Base-by-base conservation (phyloP, 495 filamentous ascomycete genomes). In the Penicillium lagena region DNA sequence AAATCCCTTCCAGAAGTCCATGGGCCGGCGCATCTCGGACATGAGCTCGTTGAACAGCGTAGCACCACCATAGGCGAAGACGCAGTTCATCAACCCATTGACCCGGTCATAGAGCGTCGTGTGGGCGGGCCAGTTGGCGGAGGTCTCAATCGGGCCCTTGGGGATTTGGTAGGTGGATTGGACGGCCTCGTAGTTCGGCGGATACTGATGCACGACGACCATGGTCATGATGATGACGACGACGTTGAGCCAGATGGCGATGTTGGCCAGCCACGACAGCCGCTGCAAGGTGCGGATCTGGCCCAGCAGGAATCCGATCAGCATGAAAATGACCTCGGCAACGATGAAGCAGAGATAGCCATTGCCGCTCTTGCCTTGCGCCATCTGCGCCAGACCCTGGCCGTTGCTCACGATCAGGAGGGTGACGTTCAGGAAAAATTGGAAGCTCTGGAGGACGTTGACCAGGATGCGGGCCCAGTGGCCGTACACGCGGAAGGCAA, bases 31-130 rank as follows among this genome's bases (percentile, higher is more conserved):
- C 77, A 82, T 84, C 62, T 86, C 82, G 11, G 79, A 70, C 54
- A 82, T 65, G 56, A 86, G 79, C 48, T 82, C 80, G 42, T 76
- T 70, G 62, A 82, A 86, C 17, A 83, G 52, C 44, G 75, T 67
- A 5, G 75, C 72, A 13, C 79, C 79, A 32, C 78, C 79, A 50
- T 79, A 83, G 1, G 77, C 72, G 49, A 74, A 79, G 9, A 83
- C 78, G 9, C 67, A 74, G 43, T 78, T 72, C 60, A 79, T 79
- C 39, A 81, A 62, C n/a, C 76, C 78, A 43, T 73, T 76, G 39
- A 81, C 46, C 22, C 67, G 64, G 14, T 62, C 72, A 10, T 67
- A 42, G 22, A 61, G 56, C 7, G 11, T 44, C 12, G 60, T 54
- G 15, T 43, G 40, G 4, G 36, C 29, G 27, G 58, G 55, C 37